Percentiles rank a stretch among this genome's conserved stretches.
phyloP scores from a whole-genome alignment of 345 rosid species.

The Salix exigua region DNA sequence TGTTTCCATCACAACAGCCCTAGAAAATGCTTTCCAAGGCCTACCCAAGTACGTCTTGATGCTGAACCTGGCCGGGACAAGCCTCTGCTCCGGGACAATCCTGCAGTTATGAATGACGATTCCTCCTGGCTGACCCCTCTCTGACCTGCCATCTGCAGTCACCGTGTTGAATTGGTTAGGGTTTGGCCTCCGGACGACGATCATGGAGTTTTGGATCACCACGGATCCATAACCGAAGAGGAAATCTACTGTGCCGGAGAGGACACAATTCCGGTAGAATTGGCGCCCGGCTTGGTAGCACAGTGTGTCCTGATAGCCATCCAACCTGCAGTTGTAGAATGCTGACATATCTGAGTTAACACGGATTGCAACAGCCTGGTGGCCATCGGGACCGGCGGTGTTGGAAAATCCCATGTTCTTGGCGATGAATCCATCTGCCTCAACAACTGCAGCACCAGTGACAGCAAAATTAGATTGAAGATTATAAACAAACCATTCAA shows the following conservation, averaged over 20 bases:
- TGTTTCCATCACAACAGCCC: slow-evolving; percentile 54
- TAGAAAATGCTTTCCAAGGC: slow-evolving; percentile 66
- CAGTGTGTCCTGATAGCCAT: slow-evolving; percentile 24
- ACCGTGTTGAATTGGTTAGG: slow-evolving; percentile 49
- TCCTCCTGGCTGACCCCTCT: slow-evolving; percentile 27
- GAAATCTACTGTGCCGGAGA: slow-evolving; percentile 28
- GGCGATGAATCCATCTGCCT: slow-evolving; percentile 18
- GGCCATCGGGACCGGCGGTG: slow-evolving; percentile 32
- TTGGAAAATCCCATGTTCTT: slow-evolving; percentile 21
- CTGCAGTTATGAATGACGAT: slow-evolving; percentile 71
- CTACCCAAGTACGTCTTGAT: slow-evolving; percentile 61
- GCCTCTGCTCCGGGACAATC: slow-evolving; percentile 61
- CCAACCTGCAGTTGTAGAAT: slow-evolving; percentile 25
- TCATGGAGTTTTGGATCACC: slow-evolving; percentile 25
- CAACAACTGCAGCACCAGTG: slow-evolving; percentile 17
- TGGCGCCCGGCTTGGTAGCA: slow-evolving; percentile 20
- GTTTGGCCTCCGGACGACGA: slow-evolving; percentile 23
- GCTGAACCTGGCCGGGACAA: slow-evolving; percentile 28
- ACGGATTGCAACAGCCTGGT: slow-evolving; percentile 26
- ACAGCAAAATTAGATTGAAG: background rate
- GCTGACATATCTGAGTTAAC: slow-evolving; percentile 19
- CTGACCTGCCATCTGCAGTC: slow-evolving; percentile 53
- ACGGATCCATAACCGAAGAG: slow-evolving; percentile 26
- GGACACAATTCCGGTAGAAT: slow-evolving; percentile 28
- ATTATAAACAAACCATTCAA: background rate